These are phyloP conservation scores for Rhodocollybia butyracea DNA, from an alignment of 768 basidiomycete genomes.

Conservation along the genomic window DNA sequence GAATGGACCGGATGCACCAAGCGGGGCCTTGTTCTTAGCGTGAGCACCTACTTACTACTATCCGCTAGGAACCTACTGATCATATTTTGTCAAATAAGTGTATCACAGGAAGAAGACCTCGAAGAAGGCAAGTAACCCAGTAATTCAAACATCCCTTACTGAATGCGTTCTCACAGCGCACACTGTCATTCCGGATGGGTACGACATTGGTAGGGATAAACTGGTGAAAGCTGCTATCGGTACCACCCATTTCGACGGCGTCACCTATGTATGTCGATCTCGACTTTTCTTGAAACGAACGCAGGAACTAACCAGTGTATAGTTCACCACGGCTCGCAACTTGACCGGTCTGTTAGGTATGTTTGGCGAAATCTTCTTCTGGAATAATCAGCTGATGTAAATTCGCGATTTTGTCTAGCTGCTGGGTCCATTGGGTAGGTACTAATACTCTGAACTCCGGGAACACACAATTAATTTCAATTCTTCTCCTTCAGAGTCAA, in stretches of 20 bases:
- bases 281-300: no score
- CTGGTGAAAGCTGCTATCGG: slow-evolving; percentile 34
- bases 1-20: slow-evolving; percentile 42
- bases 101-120: slow-evolving; percentile 8
- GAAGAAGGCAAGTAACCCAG: no score
- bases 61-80: neutral
- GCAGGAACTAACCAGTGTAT: no score
- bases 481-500: neutral
- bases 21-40: slow-evolving; percentile 60
- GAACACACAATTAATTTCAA: neutral
- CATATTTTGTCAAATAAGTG: neutral
- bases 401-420: no score
- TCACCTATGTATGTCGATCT: no score
- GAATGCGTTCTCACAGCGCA: no score
- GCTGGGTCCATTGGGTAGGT: slow-evolving; percentile 44
- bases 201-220: slow-evolving; percentile 16
- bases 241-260: slow-evolving; percentile 34
- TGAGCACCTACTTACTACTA: slow-evolving; percentile 23
- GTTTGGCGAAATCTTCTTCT: no score
- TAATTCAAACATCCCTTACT: no score
- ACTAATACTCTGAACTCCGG: neutral
- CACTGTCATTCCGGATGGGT: slow-evolving; percentile 49
- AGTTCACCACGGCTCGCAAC: slow-evolving; percentile 41
- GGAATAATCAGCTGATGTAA: no score
- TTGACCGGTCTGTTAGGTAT: slow-evolving; percentile 57